Base-by-base conservation (phyloP, 495 filamentous ascomycete genomes). In the Tuber brumale region DNA sequence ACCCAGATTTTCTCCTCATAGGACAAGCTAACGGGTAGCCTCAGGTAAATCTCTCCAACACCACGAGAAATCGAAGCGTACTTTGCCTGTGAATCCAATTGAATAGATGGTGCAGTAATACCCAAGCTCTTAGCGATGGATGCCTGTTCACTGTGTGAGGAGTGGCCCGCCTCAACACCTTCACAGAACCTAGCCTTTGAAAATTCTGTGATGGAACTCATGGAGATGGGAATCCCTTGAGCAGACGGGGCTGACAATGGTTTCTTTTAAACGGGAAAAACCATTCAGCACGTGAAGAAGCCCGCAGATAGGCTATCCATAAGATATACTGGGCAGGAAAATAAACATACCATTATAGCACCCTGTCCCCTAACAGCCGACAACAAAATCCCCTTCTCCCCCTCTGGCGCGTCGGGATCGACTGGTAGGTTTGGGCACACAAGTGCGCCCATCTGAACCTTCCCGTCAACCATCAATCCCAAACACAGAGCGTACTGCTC, bases 1-100 rank as follows among this genome's bases (percentile, higher is more conserved):
- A 83, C 81, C 95, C 95, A 99, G 79, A 99, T 98, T 88, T 99
- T 99, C 88, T 99, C 95, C 85, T 97, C 90, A 85, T 98, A 99
- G 39, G 90, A 90, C 82, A 90, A 91, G 80, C 88, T 91, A 19
- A 91, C 90, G 27, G 96, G 95, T 43, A 99, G 85, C 72, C 95
- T 88, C 79, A 99, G 86, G 84, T 98, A 98, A 78, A 99, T 90
- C 81, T 99, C 96, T 69, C 94, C 95, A 10, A 94, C 94, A 39
- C 95, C 95, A 76, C 95, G 87, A n/a, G 96, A 94, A 83, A 99
- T 94, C 4, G 92, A 94, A 70, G 90, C 95, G 83, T 99, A 99
- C 84, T 99, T 99, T 74, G 95, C 94, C 85, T 98, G 96, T 31
- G 94, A 97, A 85, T 99, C 95, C 90, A 98, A 92, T 51, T 93